Evolutionary conservation across 176 grass and related monocot species (phyloP), one percentile per base, ranked within the genome.

Genomic region (Miscanthus lutarioriparius): DNA sequence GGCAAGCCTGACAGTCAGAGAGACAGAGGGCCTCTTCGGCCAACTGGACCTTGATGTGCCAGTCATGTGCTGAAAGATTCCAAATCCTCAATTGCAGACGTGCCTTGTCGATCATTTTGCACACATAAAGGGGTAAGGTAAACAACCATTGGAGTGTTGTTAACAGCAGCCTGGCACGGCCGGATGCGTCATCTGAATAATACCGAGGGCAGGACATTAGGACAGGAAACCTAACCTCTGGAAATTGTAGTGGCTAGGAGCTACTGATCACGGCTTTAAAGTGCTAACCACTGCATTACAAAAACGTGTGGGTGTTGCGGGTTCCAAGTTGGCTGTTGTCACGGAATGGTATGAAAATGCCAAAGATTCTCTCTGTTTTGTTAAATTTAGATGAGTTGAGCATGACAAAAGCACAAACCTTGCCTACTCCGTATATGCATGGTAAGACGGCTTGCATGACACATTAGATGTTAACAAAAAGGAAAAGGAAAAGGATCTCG

Each of bases 261-360:
- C 6, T 32, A 53, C 45, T 13, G 48, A 28, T 14, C 61, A 36
- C 7, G 80, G 10, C 9, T 66, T 39, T 67, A 82, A 86, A 86
- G 79, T 39, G 79, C 67, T 78, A 90, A 82, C 79, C 45, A 79
- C 88, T 82, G 78, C 88, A 83, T 75, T 82, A 64, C 72, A 86
- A 78, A 86, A 77, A 71, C 26, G 17, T 36, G 33, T 32, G 47
- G 49, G 4, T 19, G 25, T 72, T 27, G 65, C 44, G 10, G 56
- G 66, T 54, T 47, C 10, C 54, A 66, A 56, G 8, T 22, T 82
- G 26, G 44, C 67, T 38, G 16, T 28, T 35, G 67, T 78, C 66
- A 36, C 22, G 7, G 9, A 89, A 28, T 36, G 33, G 30, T 49
- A 75, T 48, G 83, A 65, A 59, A 78, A 48, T 26, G 19, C 1